Evolutionary conservation across 768 basidiomycete species (phyloP), one percentile per base, ranked within the genome.

Genomic region (Chiua virens): DNA sequence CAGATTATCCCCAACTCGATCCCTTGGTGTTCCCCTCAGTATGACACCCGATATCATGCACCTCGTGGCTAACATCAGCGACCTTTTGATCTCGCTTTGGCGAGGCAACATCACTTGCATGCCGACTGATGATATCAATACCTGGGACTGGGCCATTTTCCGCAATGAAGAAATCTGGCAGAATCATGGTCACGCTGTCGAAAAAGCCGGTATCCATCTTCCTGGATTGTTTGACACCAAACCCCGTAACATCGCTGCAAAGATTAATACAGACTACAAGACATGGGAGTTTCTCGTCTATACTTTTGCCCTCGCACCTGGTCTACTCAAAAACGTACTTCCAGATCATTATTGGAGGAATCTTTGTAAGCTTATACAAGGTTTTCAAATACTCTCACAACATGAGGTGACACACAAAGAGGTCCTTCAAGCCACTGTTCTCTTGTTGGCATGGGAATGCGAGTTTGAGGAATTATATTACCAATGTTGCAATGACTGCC

Each of bases 211-310:
- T 2, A 5, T 2, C 6, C 15, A 36, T 27, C 20, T 49, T 5
- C 49, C 49, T 14, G 23, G 42, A 1, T 37, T 18, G 2, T 49
- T 49, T 37, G 47, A 23, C 36, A 17, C 36, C 15, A 57, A 68
- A 3, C 66, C 65, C 7, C 49, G 52, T 0, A 69, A 70, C 14
- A 58, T 59, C 3, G 58, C 57, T 0, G 55, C 67, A 27, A 66
- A 66, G 9, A 55, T 70, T 32, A 64, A 64, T 18, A 64, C 25
- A 1, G 50, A 61, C 0, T 69, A 69, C 50, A 69, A 69, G 32
- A 66, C 62, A 0, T 65, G 63, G 57, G 62, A 69, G 23, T 60
- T 42, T 17, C 55, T 64, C 0, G 27, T 62, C 0, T 63, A 66
- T 17, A 54, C 57, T 0, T 69, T 61, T 8, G 42, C 56, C 1